Conservation (phyloP, 768 basidiomycete genomes). For the Russula sp. region DNA sequence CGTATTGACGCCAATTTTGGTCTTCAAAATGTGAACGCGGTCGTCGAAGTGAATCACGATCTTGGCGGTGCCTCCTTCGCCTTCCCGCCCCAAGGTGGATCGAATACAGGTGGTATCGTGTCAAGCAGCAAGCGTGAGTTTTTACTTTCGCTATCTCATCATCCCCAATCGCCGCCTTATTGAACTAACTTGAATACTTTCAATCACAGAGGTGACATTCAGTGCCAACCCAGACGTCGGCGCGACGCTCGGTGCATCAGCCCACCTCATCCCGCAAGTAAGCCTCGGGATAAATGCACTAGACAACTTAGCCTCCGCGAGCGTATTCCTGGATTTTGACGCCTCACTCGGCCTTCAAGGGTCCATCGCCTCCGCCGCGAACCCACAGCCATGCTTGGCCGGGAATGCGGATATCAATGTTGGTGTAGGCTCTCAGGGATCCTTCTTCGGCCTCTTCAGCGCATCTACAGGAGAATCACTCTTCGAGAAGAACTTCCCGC, state of each 20-base stretch:
- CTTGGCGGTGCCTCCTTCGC: background rate
- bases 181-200: background rate
- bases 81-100: background rate
- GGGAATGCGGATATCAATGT: slow-evolving; percentile 7
- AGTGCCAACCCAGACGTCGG: background rate
- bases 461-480: background rate
- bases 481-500: slow-evolving; percentile 8
- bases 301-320: background rate
- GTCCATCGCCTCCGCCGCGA: background rate
- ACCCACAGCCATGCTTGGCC: slow-evolving; percentile 13
- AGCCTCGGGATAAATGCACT: slow-evolving; percentile 9
- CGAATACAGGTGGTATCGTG: background rate
- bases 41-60: background rate
- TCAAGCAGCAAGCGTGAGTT: background rate
- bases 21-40: background rate
- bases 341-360: slow-evolving; percentile 2
- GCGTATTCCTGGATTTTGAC: slow-evolving; percentile 14
- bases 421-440: slow-evolving; percentile 2
- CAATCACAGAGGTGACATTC: background rate
- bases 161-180: background rate
- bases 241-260: slow-evolving; percentile 40
- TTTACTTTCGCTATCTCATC: background rate
- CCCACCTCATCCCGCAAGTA: slow-evolving; percentile 48
- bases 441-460: slow-evolving; percentile 8
- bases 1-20: background rate